Percentiles rank a stretch among this genome's conserved stretches.
These are phyloP conservation scores for Flaveria sonorensis DNA, from an alignment of 129 eudicot species.

Conservation along the genomic window DNA sequence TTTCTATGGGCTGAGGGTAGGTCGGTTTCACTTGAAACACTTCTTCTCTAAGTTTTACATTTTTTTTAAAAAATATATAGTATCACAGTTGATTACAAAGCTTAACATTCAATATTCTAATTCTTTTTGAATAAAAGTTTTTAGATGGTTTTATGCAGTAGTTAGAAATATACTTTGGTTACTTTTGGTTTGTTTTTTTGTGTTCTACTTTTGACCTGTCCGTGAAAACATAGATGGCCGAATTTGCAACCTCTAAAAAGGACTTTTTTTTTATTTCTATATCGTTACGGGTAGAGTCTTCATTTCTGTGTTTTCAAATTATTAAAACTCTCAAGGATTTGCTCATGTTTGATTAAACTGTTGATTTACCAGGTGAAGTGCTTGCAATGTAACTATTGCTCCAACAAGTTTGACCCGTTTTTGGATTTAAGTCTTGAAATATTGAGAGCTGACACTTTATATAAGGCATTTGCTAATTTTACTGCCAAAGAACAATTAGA, in stretches of 20 bases:
- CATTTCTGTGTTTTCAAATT: neutral
- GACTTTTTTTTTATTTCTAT: neutral
- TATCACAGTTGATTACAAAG: neutral
- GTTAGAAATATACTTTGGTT: neutral
- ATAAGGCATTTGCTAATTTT: constrained; percentile 75
- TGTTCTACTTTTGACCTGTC: neutral
- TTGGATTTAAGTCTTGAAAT: constrained; percentile 94
- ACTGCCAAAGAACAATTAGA: constrained; percentile 84
- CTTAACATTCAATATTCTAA: neutral
- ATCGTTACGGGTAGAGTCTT: neutral
- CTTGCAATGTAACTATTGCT: constrained; percentile 81
- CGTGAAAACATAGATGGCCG: neutral
- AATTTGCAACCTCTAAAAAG: neutral
- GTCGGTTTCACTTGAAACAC: neutral
- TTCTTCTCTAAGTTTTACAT: neutral
- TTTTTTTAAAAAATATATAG: neutral
- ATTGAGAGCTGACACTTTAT: constrained; percentile 67
- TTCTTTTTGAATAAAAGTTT: neutral
- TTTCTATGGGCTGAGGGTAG: neutral
- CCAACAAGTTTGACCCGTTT: constrained; percentile 90
- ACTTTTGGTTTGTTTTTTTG: neutral
- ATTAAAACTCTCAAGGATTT: neutral
- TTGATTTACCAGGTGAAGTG: constrained; percentile 74
- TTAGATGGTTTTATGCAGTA: neutral
- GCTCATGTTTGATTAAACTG: constrained; percentile 17